These are phyloP conservation scores for Azolla pinnata DNA, from an alignment of 75 land plant genomes.

Conservation along the genomic window DNA sequence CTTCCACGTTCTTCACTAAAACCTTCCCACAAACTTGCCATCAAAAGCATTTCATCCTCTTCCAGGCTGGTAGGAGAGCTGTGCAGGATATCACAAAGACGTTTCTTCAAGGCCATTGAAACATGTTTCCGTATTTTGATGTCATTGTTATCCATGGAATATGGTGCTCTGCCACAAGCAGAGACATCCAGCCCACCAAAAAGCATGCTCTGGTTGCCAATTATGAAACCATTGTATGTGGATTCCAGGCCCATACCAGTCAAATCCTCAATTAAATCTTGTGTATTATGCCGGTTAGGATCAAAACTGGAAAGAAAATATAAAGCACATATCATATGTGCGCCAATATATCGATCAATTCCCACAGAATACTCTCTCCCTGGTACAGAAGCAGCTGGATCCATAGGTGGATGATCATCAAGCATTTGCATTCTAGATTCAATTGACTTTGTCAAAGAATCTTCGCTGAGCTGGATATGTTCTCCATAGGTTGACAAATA, in stretches of 20 bases:
- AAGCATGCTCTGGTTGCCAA: neutral
- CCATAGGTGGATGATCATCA: neutral
- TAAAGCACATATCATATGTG: conserved; percentile 14
- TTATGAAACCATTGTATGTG: neutral
- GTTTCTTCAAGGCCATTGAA: conserved; percentile 11
- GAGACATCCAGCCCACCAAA: neutral
- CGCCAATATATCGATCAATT: conserved; percentile 18
- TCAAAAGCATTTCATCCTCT: conserved; percentile 23
- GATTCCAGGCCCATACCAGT: neutral
- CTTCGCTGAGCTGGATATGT: neutral
- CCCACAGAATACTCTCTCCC: conserved; percentile 13
- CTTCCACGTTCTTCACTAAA: conserved; percentile 19
- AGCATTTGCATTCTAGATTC: neutral
- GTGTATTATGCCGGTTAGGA: no score
- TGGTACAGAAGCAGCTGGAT: neutral
- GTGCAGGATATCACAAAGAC: conserved; percentile 8
- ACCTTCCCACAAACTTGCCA: conserved; percentile 31
- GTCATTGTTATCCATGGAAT: neutral
- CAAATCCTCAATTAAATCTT: neutral
- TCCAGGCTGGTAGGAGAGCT: conserved; percentile 17
- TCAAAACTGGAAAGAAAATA: conserved; percentile 7
- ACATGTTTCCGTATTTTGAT: neutral
- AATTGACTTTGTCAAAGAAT: neutral
- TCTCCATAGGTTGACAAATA: conserved; percentile 19
- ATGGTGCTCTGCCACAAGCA: neutral